Conservation (phyloP, 2,329 filamentous ascomycete genomes). For the Rutstroemia sydowiana region DNA sequence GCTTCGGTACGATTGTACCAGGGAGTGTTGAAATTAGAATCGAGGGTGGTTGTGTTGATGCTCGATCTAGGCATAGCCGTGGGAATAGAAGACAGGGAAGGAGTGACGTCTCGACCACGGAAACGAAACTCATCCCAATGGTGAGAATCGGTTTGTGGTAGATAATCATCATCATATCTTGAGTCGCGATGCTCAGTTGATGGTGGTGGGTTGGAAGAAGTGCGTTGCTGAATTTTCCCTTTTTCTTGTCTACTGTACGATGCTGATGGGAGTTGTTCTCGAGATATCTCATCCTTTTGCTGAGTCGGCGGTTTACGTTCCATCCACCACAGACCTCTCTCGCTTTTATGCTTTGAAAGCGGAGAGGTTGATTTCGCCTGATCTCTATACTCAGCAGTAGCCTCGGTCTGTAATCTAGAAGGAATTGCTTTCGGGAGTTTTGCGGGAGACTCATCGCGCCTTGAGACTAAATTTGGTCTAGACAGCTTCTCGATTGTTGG, state of each 20-base stretch:
- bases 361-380: background rate
- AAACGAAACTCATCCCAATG: conserved; percentile 1
- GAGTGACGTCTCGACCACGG: conserved; percentile 1
- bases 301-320: conserved; percentile 1
- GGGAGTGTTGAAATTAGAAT: background rate
- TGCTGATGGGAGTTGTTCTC: background rate
- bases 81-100: conserved; percentile 7
- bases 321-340: conserved; percentile 9
- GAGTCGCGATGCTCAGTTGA: background rate
- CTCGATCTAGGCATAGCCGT: conserved; percentile 9
- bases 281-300: background rate
- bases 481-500: background rate
- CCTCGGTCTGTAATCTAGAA: background rate
- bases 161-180: background rate
- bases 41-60: conserved; percentile 3
- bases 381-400: background rate
- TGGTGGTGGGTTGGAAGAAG: conserved; percentile 1
- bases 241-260: background rate
- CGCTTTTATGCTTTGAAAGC: conserved; percentile 5
- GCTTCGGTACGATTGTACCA: conserved; percentile 2
- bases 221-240: background rate
- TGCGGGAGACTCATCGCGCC: background rate
- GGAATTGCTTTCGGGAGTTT: background rate
- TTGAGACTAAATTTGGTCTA: background rate
- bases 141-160: conserved; percentile 1